Evolutionary conservation across 352 stramenopile genomes (phyloP), one percentile per base, ranked within the genome.

Genomic region (Blastocystis sp.): DNA sequence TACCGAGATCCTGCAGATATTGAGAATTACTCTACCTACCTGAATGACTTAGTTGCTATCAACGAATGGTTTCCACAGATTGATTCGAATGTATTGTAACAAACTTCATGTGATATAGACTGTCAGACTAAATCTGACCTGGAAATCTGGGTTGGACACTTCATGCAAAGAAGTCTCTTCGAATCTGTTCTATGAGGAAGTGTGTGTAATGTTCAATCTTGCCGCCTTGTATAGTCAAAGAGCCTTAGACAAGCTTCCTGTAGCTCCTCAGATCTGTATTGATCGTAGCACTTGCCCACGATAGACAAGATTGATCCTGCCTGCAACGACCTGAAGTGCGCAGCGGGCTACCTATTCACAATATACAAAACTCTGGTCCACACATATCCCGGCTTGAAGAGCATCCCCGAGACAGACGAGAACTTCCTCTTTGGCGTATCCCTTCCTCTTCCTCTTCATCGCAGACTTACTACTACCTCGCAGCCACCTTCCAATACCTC

Each of bases 161-260:
- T 5, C 24, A 4, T 39, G 5, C 13, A 47, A 66, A 24, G 50
- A 59, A 2, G 53, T 37, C 5, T 69, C 73, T 9, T n/a, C 50
- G 1, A 85, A 30, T 45, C 30, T 85, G 16, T 16, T 68, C 13
- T 9, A 66, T 1, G 73, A 85, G 53, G 1, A 41, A 37, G 43
- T 41, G 37, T 59, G 43, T 20, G 43, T 43, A 6, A 41, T 85
- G 24, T 85, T 37, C 73, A 85, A 85, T n/a, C 16, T 85, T 37
- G 73, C 73, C 43, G 73, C 73, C 4, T 37, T 85, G 3, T 45
- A 85, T 43, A 53, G 53, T 30, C 73, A 85, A 39, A 85, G 68
- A 45, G 73, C 45, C 1, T 2, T 53, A 11, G 24, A 66, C 13
- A n/a, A 24, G 34, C 30, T 85, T 9, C 53, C 54, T 41, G 73